A percentile compares a stretch with the other conserved stretches of the same genome.
Evolutionary conservation across 805 yeast species (phyloP).

Genomic region (Cyberlindnera sargentensis): DNA sequence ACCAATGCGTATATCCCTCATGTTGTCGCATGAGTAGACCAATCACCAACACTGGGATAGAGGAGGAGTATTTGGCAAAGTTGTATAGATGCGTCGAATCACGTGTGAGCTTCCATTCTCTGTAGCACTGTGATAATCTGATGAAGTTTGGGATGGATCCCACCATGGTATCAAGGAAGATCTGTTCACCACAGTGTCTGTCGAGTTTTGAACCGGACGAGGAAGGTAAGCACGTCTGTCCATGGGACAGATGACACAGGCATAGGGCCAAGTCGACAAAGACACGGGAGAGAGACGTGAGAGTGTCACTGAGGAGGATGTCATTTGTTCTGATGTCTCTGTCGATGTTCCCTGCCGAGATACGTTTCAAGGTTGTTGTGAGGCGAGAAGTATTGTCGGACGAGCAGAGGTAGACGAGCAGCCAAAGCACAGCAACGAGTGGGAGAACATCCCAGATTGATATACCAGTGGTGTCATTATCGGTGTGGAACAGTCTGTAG

Average conservation of each 20-base stretch:
- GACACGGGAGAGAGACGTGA: slow-evolving; percentile 76
- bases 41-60: slow-evolving; percentile 44
- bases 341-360: slow-evolving; percentile 55
- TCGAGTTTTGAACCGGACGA: slow-evolving; percentile 20
- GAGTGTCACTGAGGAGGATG: slow-evolving; percentile 73
- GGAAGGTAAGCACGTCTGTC: slow-evolving; percentile 30
- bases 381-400: slow-evolving; percentile 3
- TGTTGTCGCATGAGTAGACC: slow-evolving; percentile 22
- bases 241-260: slow-evolving; percentile 37
- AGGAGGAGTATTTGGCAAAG: slow-evolving; percentile 65
- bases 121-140: slow-evolving; percentile 74
- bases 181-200: slow-evolving; percentile 28
- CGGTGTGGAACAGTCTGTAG: background rate
- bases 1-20: slow-evolving; percentile 13
- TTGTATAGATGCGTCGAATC: slow-evolving; percentile 58
- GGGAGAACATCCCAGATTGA: slow-evolving; percentile 10
- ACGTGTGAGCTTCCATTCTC: slow-evolving; percentile 49
- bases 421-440: slow-evolving; percentile 2
- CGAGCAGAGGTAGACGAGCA: slow-evolving; percentile 3
- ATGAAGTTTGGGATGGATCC: slow-evolving; percentile 59
- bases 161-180: slow-evolving; percentile 29
- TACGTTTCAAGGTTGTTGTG: slow-evolving; percentile 36
- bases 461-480: background rate
- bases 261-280: slow-evolving; percentile 63
- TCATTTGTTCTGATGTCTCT: slow-evolving; percentile 55